Conservation (phyloP, 192 early-diverging fungal species). For the Entophlyctis luteolus region DNA sequence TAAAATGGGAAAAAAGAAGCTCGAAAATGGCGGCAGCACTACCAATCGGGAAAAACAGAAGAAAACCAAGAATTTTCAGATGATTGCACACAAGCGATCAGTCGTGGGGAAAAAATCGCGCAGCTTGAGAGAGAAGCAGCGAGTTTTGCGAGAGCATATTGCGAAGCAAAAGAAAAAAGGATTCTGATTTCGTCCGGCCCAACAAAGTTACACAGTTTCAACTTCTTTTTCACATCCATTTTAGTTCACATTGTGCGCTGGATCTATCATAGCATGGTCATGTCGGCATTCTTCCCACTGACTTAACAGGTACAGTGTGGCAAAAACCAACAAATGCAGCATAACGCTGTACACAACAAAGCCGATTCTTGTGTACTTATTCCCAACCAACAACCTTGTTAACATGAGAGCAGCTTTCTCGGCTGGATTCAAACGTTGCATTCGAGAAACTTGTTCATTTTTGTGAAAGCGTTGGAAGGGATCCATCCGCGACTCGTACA, state of each 20-base stretch:
- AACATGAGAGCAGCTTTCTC: constrained; percentile 68
- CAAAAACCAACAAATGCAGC: constrained; percentile 77
- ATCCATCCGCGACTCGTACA: constrained; percentile 87
- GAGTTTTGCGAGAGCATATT: constrained; percentile 44
- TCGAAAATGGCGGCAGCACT: constrained; percentile 62
- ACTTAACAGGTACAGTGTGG: constrained; percentile 63
- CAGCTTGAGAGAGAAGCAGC: constrained; percentile 45
- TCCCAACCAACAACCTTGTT: constrained; percentile 60
- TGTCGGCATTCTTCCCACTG: constrained; percentile 60
- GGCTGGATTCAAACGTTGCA: constrained; percentile 68
- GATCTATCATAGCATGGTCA: constrained; percentile 6
- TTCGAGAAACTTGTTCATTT: constrained; percentile 66
- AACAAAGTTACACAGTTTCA: background rate
- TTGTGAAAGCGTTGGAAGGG: constrained; percentile 83
- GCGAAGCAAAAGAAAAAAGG: constrained; percentile 49
- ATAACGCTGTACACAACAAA: constrained; percentile 65
- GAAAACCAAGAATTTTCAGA: constrained; percentile 86
- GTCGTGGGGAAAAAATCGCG: constrained; percentile 52
- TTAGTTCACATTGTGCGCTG: background rate
- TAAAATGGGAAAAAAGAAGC: constrained; percentile 66
- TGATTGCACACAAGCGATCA: constrained; percentile 90
- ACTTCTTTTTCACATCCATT: background rate
- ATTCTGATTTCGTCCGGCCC: too few species aligned
- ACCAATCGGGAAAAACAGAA: constrained; percentile 92
- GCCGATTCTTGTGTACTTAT: constrained; percentile 63